Percentiles rank a stretch among this genome's conserved stretches.
Conservation (phyloP, 306 rosid genomes). For the Vigna unguiculata region DNA sequence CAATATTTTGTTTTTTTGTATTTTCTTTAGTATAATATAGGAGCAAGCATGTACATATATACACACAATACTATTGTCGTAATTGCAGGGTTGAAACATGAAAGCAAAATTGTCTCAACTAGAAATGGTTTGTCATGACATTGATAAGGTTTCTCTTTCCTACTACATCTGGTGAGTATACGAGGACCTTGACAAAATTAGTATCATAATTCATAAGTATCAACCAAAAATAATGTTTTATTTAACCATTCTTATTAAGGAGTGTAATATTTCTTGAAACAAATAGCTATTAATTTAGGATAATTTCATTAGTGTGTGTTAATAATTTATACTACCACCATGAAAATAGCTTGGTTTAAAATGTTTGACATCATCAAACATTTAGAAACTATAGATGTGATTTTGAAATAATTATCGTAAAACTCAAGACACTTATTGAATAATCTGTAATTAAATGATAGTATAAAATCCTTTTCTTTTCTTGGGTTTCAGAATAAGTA, state of each 20-base stretch:
- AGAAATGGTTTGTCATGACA: neutral
- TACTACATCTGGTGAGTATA: conserved; percentile 21
- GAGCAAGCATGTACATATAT: neutral
- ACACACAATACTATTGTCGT: conserved; percentile 16
- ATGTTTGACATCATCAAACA: too few species aligned
- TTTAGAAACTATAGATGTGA: too few species aligned
- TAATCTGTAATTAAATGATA: too few species aligned
- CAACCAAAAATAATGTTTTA: neutral
- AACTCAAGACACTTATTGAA: too few species aligned
- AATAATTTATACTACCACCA: neutral
- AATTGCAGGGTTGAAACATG: conserved; percentile 42
- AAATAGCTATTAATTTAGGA: too few species aligned
- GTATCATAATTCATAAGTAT: neutral
- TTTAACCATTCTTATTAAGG: neutral
- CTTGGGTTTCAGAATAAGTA: too few species aligned
- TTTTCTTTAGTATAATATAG: neutral
- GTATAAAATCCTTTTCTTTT: too few species aligned
- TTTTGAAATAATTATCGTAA: too few species aligned
- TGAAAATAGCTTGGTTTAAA: neutral
- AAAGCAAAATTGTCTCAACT: conserved; percentile 12
- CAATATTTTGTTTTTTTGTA: too few species aligned
- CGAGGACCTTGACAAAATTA: conserved; percentile 1
- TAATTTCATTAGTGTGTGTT: too few species aligned
- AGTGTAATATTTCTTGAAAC: neutral
- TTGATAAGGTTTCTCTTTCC: conserved; percentile 20